phyloP scores from a whole-genome alignment of 768 basidiomycete species.

The Lactarius indigo region DNA sequence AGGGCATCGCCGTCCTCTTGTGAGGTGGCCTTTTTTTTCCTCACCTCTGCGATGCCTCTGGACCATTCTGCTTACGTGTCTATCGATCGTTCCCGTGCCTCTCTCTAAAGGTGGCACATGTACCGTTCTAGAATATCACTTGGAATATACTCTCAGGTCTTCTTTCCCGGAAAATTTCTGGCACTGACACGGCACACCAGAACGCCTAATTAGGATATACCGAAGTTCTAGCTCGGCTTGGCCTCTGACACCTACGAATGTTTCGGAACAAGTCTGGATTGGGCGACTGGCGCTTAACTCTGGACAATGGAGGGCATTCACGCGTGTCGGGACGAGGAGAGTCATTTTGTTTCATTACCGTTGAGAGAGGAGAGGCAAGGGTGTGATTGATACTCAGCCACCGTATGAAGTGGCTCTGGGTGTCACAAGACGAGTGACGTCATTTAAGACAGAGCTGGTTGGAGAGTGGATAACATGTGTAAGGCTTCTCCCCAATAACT shows the following conservation, averaged over 20 bases:
- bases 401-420: background rate
- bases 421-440: conserved; percentile 16
- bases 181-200: background rate
- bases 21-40: background rate
- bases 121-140: conserved; percentile 1
- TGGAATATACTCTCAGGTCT: background rate
- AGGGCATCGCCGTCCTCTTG: conserved; percentile 6
- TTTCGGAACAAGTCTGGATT: background rate
- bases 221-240: background rate
- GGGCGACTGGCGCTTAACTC: background rate
- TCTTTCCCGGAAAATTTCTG: background rate
- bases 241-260: background rate
- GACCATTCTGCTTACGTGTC: background rate
- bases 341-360: background rate
- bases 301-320: background rate
- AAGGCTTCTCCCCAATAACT: background rate
- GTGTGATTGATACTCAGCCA: background rate
- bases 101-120: background rate
- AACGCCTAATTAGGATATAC: background rate
- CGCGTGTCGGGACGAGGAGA: background rate
- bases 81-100: background rate
- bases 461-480: background rate
- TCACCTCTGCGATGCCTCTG: background rate
- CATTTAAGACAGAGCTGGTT: background rate
- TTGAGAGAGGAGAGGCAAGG: no score